Evolutionary conservation across 805 yeast genomes (phyloP).

Genomic region (Sugiyamaella marilandica): DNA sequence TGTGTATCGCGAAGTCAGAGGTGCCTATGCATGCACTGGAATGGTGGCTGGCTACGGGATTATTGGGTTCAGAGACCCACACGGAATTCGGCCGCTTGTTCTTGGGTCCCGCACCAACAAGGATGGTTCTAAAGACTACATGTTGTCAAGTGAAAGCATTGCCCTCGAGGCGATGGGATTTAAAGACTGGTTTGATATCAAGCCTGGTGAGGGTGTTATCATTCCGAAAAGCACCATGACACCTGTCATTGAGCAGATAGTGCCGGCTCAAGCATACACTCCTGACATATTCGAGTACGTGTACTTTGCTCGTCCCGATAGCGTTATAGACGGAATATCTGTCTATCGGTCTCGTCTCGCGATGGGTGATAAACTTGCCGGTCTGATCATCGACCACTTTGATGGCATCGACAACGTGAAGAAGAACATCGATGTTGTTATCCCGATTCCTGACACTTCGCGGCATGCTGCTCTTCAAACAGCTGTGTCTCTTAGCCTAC

Average conservation of each 20-base stretch:
- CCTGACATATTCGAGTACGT: slow-evolving; percentile 98
- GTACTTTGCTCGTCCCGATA: slow-evolving; percentile 96
- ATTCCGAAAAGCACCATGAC: slow-evolving; percentile 68
- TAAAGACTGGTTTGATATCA: slow-evolving; percentile 69
- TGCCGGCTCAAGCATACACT: slow-evolving; percentile 68
- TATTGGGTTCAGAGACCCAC: slow-evolving; percentile 94
- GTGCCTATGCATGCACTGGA: slow-evolving; percentile 96
- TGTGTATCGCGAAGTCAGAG: slow-evolving; percentile 74
- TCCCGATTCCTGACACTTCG: slow-evolving; percentile 98
- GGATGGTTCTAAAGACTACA: slow-evolving; percentile 75
- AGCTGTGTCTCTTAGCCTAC: slow-evolving; percentile 72
- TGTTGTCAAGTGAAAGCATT: slow-evolving; percentile 94
- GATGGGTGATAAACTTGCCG: slow-evolving; percentile 90
- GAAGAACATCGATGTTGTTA: slow-evolving; percentile 80
- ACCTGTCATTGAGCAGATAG: slow-evolving; percentile 86
- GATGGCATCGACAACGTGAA: slow-evolving; percentile 43
- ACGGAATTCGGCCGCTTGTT: slow-evolving; percentile 89
- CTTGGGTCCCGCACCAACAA: slow-evolving; percentile 72
- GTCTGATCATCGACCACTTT: slow-evolving; percentile 49
- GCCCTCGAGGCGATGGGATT: slow-evolving; percentile 91
- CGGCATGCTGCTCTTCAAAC: slow-evolving; percentile 91
- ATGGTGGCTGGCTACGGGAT: slow-evolving; percentile 95
- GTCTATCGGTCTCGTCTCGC: slow-evolving; percentile 88
- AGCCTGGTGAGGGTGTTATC: slow-evolving; percentile 96
- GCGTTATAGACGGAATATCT: slow-evolving; percentile 93